Conservation (phyloP, 805 yeast genomes). For the Saturnispora diversa region DNA sequence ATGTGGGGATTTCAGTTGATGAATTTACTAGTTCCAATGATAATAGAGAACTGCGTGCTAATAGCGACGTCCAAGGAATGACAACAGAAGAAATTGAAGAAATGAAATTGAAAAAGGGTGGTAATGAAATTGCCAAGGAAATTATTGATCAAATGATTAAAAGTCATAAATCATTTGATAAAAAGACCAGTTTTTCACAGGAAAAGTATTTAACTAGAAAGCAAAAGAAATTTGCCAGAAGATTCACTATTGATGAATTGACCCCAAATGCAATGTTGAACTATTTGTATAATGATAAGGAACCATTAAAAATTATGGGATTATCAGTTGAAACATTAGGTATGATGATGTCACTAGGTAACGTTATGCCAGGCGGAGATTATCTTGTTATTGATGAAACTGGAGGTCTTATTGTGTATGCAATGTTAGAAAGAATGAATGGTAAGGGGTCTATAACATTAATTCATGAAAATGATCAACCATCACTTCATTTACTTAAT, state of each 20-base stretch:
- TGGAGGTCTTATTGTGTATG: slow-evolving; percentile 82
- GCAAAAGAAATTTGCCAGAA: slow-evolving; percentile 80
- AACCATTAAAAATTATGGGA: slow-evolving; percentile 62
- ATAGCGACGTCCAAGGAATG: slow-evolving; percentile 69
- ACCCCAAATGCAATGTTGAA: slow-evolving; percentile 65
- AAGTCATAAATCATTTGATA: slow-evolving; percentile 78
- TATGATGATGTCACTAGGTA: slow-evolving; percentile 65
- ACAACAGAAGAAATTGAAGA: slow-evolving; percentile 75
- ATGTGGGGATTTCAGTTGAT: slow-evolving; percentile 11
- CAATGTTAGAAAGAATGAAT: slow-evolving; percentile 84
- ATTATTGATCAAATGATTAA: slow-evolving; percentile 77
- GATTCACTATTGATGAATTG: slow-evolving; percentile 74
- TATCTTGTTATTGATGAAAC: slow-evolving; percentile 88
- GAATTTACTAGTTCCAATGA: slow-evolving; percentile 25
- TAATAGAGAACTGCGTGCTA: slow-evolving; percentile 56
- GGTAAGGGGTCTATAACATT: slow-evolving; percentile 64
- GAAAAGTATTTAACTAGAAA: slow-evolving; percentile 88
- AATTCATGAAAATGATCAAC: slow-evolving; percentile 89
- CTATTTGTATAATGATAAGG: slow-evolving; percentile 64
- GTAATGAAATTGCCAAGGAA: slow-evolving; percentile 56
- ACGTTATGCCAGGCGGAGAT: slow-evolving; percentile 82
- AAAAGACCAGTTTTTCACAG: slow-evolving; percentile 83
- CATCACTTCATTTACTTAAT: slow-evolving; percentile 64
- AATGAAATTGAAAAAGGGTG: slow-evolving; percentile 64
- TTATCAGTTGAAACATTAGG: slow-evolving; percentile 82